Base-by-base conservation (phyloP, 2,329 filamentous ascomycete genomes). In the Aureobasidium musti region DNA sequence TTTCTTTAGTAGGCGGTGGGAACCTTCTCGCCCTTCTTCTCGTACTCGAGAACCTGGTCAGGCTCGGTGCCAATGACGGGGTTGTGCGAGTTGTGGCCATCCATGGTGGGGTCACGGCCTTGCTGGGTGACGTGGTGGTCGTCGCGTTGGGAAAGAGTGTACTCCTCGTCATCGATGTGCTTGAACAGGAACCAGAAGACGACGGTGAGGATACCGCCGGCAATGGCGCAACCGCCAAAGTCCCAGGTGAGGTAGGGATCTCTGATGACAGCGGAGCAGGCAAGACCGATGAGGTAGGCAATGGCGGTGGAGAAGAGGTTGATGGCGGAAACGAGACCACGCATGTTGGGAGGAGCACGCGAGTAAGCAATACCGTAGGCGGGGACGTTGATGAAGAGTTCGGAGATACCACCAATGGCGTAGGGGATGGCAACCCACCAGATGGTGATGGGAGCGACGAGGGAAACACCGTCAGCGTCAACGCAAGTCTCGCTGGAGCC, bases 201-300 rank as follows among this genome's bases (percentile, higher is more conserved):
- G 30, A 81, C 71, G 0, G 80, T 82, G 71, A 84, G 79, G 3
- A 80, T 73, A 45, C 76, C 78, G 1, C 84, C 77, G 7, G 79
- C 82, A 52, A 84, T 82, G 2, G 80, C 79, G 3, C 82, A 81
- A 26, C 80, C 83, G 3, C 76, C 80, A 76, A 81, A 83, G 13
- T 81, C 76, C 80, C 80, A 83, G 30, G 81, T 76, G 8, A 84
- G 74, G 66, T 80, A 78, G 1, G 82, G 82, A 65, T 84, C 82
- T 52, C 72, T 73, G 47, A 82, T 80, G 39, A 72, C 71, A 65
- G 69, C 28, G 50, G 71, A 28, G 43, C 73, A 68, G 52, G 70
- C 71, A 67, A 73, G 52, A 69, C 75, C 78, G 1, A 82, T 66
- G 0, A 79, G 79, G 56, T 72, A 74, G 3, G 75, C 75, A 7